phyloP scores from a whole-genome alignment of 805 yeast species.

The Sporopachydermia quercuum region DNA sequence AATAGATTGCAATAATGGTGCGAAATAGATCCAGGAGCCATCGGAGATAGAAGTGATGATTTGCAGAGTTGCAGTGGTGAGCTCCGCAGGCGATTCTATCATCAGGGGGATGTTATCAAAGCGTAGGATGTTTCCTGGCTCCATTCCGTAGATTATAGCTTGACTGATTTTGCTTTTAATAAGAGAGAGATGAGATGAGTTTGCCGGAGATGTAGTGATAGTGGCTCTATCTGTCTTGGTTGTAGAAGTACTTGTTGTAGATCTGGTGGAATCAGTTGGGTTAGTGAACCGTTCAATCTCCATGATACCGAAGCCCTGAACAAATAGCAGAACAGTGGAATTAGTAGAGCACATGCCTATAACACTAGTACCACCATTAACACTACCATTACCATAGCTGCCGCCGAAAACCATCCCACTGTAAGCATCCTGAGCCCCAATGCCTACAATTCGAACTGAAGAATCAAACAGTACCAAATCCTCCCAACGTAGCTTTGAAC shows the following conservation, averaged over 20 bases:
- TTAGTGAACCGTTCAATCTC: slow-evolving; percentile 34
- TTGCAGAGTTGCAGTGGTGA: slow-evolving; percentile 25
- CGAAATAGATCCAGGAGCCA: slow-evolving; percentile 41
- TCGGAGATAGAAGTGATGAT: slow-evolving; percentile 42
- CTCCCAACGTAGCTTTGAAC: slow-evolving; percentile 52
- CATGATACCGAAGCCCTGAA: slow-evolving; percentile 46
- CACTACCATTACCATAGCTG: neutral
- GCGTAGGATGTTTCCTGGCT: neutral
- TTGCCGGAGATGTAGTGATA: slow-evolving; percentile 6
- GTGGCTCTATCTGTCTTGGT: no score
- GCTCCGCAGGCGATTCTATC: neutral
- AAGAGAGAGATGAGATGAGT: slow-evolving; percentile 16
- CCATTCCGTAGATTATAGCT: slow-evolving; percentile 49
- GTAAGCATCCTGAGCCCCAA: slow-evolving; percentile 33
- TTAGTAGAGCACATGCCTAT: neutral
- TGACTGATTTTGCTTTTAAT: slow-evolving; percentile 71
- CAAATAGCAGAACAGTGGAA: slow-evolving; percentile 24
- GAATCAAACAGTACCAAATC: slow-evolving; percentile 50
- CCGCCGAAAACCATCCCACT: no score
- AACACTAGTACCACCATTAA: neutral
- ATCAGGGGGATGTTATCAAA: neutral
- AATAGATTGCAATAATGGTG: slow-evolving; percentile 35
- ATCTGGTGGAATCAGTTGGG: slow-evolving; percentile 12
- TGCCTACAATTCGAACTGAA: slow-evolving; percentile 39
- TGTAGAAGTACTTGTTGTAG: slow-evolving; percentile 7